A percentile compares a stretch with the other conserved stretches of the same genome.
Conservation (phyloP, 495 filamentous ascomycete species). For the Penicillium canescens region DNA sequence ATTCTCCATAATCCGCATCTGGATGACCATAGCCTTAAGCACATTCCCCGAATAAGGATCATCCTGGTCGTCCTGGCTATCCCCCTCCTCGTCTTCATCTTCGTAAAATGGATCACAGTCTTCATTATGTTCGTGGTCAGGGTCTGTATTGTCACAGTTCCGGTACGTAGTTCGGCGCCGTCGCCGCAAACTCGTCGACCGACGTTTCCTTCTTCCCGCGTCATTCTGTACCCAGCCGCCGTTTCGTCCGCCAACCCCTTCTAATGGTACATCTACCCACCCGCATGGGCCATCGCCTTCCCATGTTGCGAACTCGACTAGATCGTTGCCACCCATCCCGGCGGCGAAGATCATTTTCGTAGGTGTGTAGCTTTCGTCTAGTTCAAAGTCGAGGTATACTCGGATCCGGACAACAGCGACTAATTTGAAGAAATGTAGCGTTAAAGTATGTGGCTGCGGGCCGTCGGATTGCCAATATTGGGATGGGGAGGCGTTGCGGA, state of each 20-base stretch:
- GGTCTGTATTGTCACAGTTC: constrained; percentile 1
- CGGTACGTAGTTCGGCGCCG: constrained; percentile 3
- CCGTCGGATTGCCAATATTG: constrained; percentile 98
- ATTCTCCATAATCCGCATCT: constrained; percentile 87
- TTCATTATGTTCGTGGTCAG: neutral
- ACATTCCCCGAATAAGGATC: constrained; percentile 61
- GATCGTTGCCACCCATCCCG: constrained; percentile 83
- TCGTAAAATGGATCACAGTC: constrained; percentile 2
- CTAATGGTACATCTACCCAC: constrained; percentile 83
- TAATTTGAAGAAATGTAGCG: constrained; percentile 91
- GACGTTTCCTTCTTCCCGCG: neutral
- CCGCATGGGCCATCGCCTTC: constrained; percentile 75
- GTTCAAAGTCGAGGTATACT: constrained; percentile 85
- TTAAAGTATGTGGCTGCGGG: constrained; percentile 91
- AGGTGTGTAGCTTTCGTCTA: constrained; percentile 96
- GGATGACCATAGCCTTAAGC: constrained; percentile 80
- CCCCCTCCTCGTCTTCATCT: constrained; percentile 4
- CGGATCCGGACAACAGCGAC: constrained; percentile 82
- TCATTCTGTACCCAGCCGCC: constrained; percentile 37
- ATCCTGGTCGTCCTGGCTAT: constrained; percentile 27
- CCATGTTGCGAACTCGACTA: constrained; percentile 79
- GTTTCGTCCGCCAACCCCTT: constrained; percentile 58
- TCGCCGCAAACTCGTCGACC: constrained; percentile 12
- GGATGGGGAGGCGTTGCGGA: constrained; percentile 73
- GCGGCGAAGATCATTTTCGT: constrained; percentile 85